Percentiles rank a stretch among this genome's conserved stretches.
These are phyloP conservation scores for Anthracocystis panici-leucophaei DNA, from an alignment of 1,284 basidiomycete species.

Conservation along the genomic window DNA sequence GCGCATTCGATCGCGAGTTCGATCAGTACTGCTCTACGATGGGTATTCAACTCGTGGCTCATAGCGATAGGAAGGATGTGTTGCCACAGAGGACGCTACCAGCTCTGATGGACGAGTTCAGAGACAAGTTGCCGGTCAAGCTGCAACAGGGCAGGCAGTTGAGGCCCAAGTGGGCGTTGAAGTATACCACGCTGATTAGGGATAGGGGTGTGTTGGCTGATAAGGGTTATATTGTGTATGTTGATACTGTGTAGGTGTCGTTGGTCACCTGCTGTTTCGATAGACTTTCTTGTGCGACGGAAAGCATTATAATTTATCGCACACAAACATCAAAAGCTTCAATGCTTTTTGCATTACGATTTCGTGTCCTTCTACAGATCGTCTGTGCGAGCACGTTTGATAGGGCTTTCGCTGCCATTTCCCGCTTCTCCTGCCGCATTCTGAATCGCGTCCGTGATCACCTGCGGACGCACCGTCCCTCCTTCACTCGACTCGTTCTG, in stretches of 20 bases:
- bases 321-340: neutral
- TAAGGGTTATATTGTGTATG: slow-evolving; percentile 50
- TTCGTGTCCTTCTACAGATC: slow-evolving; percentile 10
- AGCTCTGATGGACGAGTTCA: slow-evolving; percentile 55
- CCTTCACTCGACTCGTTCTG: neutral
- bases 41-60: slow-evolving; percentile 53
- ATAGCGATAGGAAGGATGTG: slow-evolving; percentile 53
- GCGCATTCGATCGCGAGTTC: slow-evolving; percentile 48
- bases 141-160: slow-evolving; percentile 5
- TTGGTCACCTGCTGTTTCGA: neutral
- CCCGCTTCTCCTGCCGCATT: slow-evolving; percentile 2
- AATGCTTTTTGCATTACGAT: neutral
- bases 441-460: slow-evolving; percentile 6
- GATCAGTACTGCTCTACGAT: slow-evolving; percentile 50
- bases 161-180: slow-evolving; percentile 56
- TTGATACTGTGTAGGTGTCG: slow-evolving; percentile 13
- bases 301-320: slow-evolving; percentile 2
- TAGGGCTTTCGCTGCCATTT: slow-evolving; percentile 32
- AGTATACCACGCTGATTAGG: slow-evolving; percentile 61
- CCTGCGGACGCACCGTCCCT: slow-evolving; percentile 4
- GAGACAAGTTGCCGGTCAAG: slow-evolving; percentile 39
- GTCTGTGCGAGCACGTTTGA: slow-evolving; percentile 48
- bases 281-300: neutral
- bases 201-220: slow-evolving; percentile 61
- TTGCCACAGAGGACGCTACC: slow-evolving; percentile 54